Base-by-base conservation (phyloP, 257 asterid genomes). In the Handroanthus guayacan region DNA sequence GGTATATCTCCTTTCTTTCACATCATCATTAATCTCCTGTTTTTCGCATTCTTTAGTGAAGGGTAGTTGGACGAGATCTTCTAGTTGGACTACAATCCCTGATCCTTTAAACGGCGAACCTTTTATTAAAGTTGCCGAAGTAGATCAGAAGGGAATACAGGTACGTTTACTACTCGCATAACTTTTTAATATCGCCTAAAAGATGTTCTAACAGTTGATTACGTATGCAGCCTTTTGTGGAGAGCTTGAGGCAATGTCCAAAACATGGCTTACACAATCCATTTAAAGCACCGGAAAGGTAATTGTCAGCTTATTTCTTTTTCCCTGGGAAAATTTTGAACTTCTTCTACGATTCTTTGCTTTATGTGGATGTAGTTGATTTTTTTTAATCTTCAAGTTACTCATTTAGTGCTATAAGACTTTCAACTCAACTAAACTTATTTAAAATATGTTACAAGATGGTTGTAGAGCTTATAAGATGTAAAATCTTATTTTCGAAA, bases 261-360 rank as follows among this genome's bases (percentile, higher is more conserved):
- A 93, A 95, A 83, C 98, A 95, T 87, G 99, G 98, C 56, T 72
- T 95, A 56, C 99, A 95, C 81, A 93, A 93, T 79, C 99, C 99
- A 45, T 95, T 93, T 71, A 95, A 93, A 82, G 79, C 93, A 68
- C 99, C 98, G 43, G 99, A 95, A 82, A 95, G 99, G 97, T 95
- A 38, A 43, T 55, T 73, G 43, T 61, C 66, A 1, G 51, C 47
- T 44, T 71, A 43, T 67, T 52, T 25, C 31, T 25, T 25, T 25
- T 25, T 25, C 31, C 31, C 31, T 25, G 31, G 31, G 31, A 25
- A 25, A 25, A 25, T 25, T 25, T 25, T 25, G 31, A 25, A 25
- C 31, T 60, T 7, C 36, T 11, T 45, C 8, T 6, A 34, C 13
- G 54, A 25, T 25, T 31, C 54, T 64, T 65, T 47, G 6, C 50